Evolutionary conservation across 2,329 filamentous ascomycete species (phyloP), one percentile per base, ranked within the genome.

Genomic region (Pseudogymnoascus sp.): DNA sequence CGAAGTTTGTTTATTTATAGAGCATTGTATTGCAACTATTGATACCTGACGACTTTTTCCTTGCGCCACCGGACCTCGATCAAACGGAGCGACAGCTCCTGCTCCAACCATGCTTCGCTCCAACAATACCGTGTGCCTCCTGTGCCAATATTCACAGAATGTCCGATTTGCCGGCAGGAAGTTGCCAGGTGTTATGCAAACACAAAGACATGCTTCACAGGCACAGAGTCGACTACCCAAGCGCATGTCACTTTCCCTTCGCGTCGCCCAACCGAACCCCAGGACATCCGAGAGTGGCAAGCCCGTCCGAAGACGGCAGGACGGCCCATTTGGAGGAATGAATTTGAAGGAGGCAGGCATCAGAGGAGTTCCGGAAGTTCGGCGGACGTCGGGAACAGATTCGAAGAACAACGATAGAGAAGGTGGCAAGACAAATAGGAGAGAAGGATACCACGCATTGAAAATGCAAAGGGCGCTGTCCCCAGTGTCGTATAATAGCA

Each of bases 391-490:
- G 64, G 60, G 65, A 16, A 14, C 49, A 5, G 63, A 45, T 55
- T 42, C 30, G 28, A 61, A 45, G 38, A 63, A 8, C 35, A 63
- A 58, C 58, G 64, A 62, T 60, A 65, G 52, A 63, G 61, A 61
- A 38, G 38, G 33, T 30, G 38, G 38, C 35, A 60, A 60, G 22
- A 77, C 79, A 8, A 75, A 79, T 58, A 72, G 77, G 60, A 79
- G 76, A 66, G 76, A 64, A 71, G 78, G 61, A 49, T 73, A 65
- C 75, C 92, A 95, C 73, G 92, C 93, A 4, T 80, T 97, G 74
- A 96, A 95, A 77, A 97, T 97, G 93, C 93, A 97, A 73, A 85
- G 86, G 60, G 82, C 89, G 1, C 78, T 97, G 66, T 79, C 90
- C 2, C 84, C 87, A 2, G 80, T 97, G 4, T 84, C 91, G 0